phyloP scores from a whole-genome alignment of 345 rosid genomes.

The Capsella bursapastoris region DNA sequence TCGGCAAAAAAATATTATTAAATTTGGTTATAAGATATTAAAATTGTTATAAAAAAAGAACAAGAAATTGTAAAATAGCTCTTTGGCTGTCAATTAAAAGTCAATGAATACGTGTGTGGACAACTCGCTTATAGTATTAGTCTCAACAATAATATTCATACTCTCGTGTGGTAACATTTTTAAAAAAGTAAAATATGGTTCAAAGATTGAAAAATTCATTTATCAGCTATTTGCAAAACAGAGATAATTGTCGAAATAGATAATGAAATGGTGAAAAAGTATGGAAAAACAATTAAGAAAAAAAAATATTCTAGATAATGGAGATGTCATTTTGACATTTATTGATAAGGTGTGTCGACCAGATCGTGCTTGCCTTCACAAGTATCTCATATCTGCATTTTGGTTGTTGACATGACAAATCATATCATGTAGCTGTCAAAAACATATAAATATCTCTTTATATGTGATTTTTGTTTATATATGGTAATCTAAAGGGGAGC shows the following conservation, averaged over 20 bases:
- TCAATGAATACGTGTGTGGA: conserved; percentile 27
- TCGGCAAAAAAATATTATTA: neutral
- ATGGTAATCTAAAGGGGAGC: too few relatives aligned
- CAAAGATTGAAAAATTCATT: neutral
- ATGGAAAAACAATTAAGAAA: neutral
- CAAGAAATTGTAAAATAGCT: neutral
- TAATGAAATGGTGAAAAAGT: neutral
- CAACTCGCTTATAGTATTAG: neutral
- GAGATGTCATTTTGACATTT: conserved; percentile 21
- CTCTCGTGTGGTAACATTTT: neutral
- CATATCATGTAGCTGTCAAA: conserved; percentile 33
- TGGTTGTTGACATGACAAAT: conserved; percentile 38
- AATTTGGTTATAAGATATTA: neutral
- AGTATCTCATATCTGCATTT: conserved; percentile 12
- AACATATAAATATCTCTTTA: neutral
- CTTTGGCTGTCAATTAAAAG: conserved; percentile 14
- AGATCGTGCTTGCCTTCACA: conserved; percentile 43
- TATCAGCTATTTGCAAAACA: neutral
- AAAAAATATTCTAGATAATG: neutral
- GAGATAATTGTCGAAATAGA: neutral
- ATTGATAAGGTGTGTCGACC: conserved; percentile 31
- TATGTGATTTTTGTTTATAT: neutral
- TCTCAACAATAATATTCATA: neutral
- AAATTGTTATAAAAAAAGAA: neutral
- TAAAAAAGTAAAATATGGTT: neutral